Percentiles rank a stretch among this genome's conserved stretches.
Conservation (phyloP, 257 asterid genomes). For the Fraxinus excelsior region DNA sequence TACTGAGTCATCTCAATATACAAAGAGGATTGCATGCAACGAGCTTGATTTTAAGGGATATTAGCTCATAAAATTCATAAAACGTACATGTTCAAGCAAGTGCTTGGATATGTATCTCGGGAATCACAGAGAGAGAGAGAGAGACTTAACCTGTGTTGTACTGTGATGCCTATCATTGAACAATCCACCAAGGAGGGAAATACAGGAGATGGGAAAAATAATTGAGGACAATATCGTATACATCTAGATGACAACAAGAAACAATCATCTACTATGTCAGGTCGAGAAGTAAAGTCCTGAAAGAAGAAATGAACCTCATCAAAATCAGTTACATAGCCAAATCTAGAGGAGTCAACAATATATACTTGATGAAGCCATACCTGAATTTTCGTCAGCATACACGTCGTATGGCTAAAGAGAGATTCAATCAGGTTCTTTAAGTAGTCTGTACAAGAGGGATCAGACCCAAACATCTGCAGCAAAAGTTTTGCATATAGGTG, state of each 20-base stretch:
- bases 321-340: not conserved
- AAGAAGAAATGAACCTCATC: conserved; percentile 26
- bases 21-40: not conserved
- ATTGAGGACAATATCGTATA: conserved; percentile 95
- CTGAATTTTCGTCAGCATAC: conserved; percentile 73
- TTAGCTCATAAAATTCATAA: not conserved
- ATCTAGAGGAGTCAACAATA: conserved; percentile 21
- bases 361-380: conserved; percentile 32
- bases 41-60: not conserved
- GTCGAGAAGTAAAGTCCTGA: conserved; percentile 82
- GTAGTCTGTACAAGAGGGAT: conserved; percentile 85
- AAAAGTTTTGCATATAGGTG: conserved; percentile 29
- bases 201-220: conserved; percentile 76
- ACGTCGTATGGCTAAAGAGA: conserved; percentile 81
- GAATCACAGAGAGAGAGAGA: conserved; percentile 24
- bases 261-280: conserved; percentile 97
- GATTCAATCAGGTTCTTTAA: conserved; percentile 80
- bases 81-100: not conserved
- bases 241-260: conserved; percentile 96
- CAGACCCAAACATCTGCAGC: conserved; percentile 91
- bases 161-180: conserved; percentile 85
- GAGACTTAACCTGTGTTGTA: conserved; percentile 82
- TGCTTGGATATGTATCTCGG: not conserved
- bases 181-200: conserved; percentile 91
- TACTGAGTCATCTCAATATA: not conserved